phyloP scores from a whole-genome alignment of 208 protist species.

The Crithidia expoeki region DNA sequence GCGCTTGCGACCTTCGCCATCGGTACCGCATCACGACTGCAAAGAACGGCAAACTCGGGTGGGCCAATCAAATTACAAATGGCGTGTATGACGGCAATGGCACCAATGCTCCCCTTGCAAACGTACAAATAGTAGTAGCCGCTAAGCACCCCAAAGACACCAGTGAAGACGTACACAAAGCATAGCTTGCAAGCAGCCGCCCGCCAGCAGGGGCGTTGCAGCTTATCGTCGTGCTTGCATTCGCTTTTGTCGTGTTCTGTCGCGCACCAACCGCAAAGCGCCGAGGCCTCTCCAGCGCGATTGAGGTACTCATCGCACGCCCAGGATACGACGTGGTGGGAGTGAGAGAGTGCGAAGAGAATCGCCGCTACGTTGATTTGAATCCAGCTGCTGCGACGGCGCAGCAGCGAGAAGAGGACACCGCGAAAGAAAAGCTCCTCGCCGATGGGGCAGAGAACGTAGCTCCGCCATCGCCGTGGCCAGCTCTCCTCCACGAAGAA shows the following conservation, averaged over 20 bases:
- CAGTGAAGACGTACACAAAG: constrained; percentile 36
- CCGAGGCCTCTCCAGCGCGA: background rate
- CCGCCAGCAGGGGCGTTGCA: constrained; percentile 30
- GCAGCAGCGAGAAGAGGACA: constrained; percentile 57
- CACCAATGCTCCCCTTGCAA: constrained; percentile 51
- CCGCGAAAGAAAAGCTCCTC: constrained; percentile 84
- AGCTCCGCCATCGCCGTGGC: constrained; percentile 41
- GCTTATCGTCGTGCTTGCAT: background rate
- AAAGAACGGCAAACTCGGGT: constrained; percentile 36
- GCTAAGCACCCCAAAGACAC: constrained; percentile 60
- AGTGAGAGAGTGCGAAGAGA: constrained; percentile 71
- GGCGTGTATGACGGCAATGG: constrained; percentile 47
- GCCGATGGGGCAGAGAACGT: constrained; percentile 65
- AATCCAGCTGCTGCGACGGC: constrained; percentile 13
- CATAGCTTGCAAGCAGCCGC: constrained; percentile 15
- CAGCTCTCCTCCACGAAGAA: constrained; percentile 10
- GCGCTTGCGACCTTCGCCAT: constrained; percentile 6
- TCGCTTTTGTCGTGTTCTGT: background rate
- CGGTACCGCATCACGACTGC: background rate
- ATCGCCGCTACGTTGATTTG: constrained; percentile 50
- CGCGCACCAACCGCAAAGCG: no score
- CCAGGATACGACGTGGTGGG: constrained; percentile 54
- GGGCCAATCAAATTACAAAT: constrained; percentile 75
- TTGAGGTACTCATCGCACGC: constrained; percentile 40
- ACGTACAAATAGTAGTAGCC: constrained; percentile 56